Evolutionary conservation across 1,139 yeast species (phyloP).

Genomic region (Insectozyma bohioensis): DNA sequence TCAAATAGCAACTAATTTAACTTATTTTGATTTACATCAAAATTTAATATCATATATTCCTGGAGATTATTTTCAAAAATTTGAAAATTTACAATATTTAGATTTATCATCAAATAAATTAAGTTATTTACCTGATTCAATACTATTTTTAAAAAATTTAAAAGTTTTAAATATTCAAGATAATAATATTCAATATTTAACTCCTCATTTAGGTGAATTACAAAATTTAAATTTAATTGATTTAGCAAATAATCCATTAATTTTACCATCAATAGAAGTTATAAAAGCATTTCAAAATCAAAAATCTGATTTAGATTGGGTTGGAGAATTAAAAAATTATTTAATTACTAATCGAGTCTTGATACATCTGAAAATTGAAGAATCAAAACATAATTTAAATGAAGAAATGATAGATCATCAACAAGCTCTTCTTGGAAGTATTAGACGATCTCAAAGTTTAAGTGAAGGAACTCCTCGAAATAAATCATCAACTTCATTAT

Average conservation of each 20-base stretch:
- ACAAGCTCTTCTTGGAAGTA: conserved; percentile 17
- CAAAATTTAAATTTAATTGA: conserved; percentile 61
- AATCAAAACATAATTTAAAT: conserved; percentile 12
- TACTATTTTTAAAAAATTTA: conserved; percentile 42
- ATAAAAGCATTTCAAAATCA: conserved; percentile 37
- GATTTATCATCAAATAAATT: conserved; percentile 66
- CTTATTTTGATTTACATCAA: conserved; percentile 66
- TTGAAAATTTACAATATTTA: conserved; percentile 56
- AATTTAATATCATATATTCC: conserved; percentile 61
- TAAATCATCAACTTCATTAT: conserved; percentile 42
- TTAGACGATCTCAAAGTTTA: conserved; percentile 51
- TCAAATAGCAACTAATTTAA: conserved; percentile 43
- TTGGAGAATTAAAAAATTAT: conserved; percentile 49
- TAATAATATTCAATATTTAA: conserved; percentile 58
- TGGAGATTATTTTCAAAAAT: conserved; percentile 22
- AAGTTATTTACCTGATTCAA: conserved; percentile 36
- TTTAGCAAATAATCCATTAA: conserved; percentile 66
- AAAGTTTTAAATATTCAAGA: conserved; percentile 63
- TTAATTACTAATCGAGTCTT: conserved; percentile 29
- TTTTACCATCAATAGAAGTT: conserved; percentile 46
- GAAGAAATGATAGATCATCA: conserved; percentile 6
- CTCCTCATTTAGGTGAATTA: conserved; percentile 56
- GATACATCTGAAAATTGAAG: conserved; percentile 24
- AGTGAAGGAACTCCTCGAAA: conserved; percentile 38
- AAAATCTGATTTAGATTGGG: conserved; percentile 52